Base-by-base conservation (phyloP, 495 filamentous ascomycete genomes). In the Thermothielavioides terrestris region DNA sequence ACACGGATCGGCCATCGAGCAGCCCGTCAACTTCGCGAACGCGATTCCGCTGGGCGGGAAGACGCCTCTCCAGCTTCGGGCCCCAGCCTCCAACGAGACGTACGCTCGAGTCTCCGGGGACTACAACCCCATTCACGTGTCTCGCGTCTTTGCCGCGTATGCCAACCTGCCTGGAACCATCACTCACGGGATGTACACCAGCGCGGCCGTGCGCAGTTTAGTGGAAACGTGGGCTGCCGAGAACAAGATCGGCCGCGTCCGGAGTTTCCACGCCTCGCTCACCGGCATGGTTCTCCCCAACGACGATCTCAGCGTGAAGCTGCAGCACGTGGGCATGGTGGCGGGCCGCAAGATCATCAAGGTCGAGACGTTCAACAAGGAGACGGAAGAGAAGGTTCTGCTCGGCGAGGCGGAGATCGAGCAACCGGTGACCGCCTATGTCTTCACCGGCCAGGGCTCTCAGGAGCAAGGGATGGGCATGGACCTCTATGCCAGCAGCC, bases 391-490 rank as follows among this genome's bases (percentile, higher is more conserved):
- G 55, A 97, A 95, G 70, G 88, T 96, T 15, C 75, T 99, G 1
- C 67, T 91, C 25, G 92, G 89, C 53, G 94, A 97, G 71, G 94
- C 94, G 15, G 92, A 99, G 65, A 89, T 99, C 49, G 92, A 99
- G 67, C 92, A 99, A 61, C 94, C 94, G n/a, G 86, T 91, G 18
- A 90, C 90, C 18, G 80, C 90, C 6, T 99, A 99, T 57, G 88
- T 99, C 53, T 99, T 99, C 70, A 99, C 92, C 42, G 92, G 92
- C 30, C 92, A 99, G 66, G 92, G 92, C 41, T 94, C 87, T 28
- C 92, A 99, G 67, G 92, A 97, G 66, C 94, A 97, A 65, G 92
- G 92, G 42, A 99, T 99, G 92, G 92, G 92, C 69, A 99, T 99
- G 92, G 92, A 96, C 65, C 79, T 99, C 30, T 99, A 99, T 60